Evolutionary conservation across 768 basidiomycete genomes (phyloP).

Genomic region (Suillus clintonianus): DNA sequence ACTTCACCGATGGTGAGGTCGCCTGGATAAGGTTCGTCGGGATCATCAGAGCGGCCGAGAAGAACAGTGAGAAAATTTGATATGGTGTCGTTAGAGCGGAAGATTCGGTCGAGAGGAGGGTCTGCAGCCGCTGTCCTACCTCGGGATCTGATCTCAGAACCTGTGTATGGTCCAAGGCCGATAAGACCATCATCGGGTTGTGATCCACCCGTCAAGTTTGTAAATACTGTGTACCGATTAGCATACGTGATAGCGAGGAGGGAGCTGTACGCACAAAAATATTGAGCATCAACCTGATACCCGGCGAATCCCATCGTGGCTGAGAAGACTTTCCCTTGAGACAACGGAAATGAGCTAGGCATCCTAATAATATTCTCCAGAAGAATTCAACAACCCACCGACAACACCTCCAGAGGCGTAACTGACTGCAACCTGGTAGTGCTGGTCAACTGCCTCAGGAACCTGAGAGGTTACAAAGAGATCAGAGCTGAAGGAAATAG

Average conservation of each 20-base stretch:
- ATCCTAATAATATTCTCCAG: background rate
- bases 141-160: constrained; percentile 45
- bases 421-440: constrained; percentile 38
- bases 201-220: constrained; percentile 9
- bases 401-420: constrained; percentile 57
- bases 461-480: constrained; percentile 57
- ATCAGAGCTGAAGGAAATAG: constrained; percentile 52
- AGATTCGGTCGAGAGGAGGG: constrained; percentile 64
- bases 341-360: constrained; percentile 1
- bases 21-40: constrained; percentile 52
- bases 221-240: constrained; percentile 22
- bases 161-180: constrained; percentile 64
- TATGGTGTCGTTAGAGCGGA: constrained; percentile 55
- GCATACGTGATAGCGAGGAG: background rate
- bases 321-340: constrained; percentile 29
- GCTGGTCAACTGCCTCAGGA: constrained; percentile 39
- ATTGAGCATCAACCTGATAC: constrained; percentile 51
- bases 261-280: constrained; percentile 14
- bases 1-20: constrained; percentile 65
- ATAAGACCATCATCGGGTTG: constrained; percentile 36
- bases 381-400: constrained; percentile 35
- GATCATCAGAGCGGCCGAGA: constrained; percentile 60
- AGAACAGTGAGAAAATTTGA: constrained; percentile 66
- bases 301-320: constrained; percentile 32
- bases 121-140: constrained; percentile 43